Base-by-base conservation (phyloP, 208 protist species). In the Trypanosoma scelopori region DNA sequence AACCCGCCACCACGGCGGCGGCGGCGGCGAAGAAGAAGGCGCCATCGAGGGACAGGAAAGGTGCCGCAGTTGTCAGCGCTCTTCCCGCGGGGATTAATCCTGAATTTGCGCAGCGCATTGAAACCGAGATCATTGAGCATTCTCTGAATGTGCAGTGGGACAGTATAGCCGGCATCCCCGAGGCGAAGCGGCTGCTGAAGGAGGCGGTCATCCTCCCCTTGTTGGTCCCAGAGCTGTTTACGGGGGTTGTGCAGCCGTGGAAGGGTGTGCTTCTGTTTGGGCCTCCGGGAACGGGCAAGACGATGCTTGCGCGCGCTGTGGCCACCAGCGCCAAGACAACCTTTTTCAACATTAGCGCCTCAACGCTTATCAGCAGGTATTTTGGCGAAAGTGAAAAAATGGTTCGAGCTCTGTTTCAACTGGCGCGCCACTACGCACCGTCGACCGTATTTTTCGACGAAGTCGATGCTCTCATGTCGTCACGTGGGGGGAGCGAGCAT, bases 201-300 rank as follows among this genome's bases (percentile, higher is more conserved):
- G 90, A 96, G 62, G 86, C 90, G 0, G 82, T 93, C 7, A 78
- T 94, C 43, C 65, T 92, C 22, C 90, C 90, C 13, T 59, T 87
- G 32, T 67, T 71, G 11, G 76, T 90, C 56, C 90, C 90, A 18
- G 76, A 96, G 66, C 79, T 79, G 43, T 96, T 94, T 70, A 71
- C 51, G 42, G 81, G 87, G 52, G 79, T 93, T 58, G 74, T 84
- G 35, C 58, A 81, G 35, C 89, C 91, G 4, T 97, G 88, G n/a
- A 99, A 98, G 78, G 97, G 95, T 63, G 98, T 99, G n/a, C 77
- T 99, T 48, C 88, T 99, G 3, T 98, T 98, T 76, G 99, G 99
- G 28, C 98, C 99, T 30, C 99, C 99, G 35, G 99, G 99, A 58
- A 99, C 97, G 20, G 99, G 99, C 47, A 99, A 99, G 72, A 99